Evolutionary conservation across 192 early-diverging fungal species (phyloP), one percentile per base, ranked within the genome.

Genomic region (Haplosporangium gracile): DNA sequence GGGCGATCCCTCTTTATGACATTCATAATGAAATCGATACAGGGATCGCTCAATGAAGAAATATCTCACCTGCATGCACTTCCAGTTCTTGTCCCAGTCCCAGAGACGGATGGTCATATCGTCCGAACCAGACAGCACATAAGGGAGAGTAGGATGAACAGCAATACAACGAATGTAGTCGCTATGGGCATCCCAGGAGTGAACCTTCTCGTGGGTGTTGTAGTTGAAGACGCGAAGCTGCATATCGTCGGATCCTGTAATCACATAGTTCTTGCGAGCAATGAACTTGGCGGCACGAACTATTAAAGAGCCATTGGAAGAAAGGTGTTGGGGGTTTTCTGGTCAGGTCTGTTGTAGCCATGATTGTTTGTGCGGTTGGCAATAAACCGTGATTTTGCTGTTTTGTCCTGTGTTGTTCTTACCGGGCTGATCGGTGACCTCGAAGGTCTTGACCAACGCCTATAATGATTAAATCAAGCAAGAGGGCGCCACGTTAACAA

Each of bases 1-100:
- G n/a, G 26, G 29, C 13, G 11, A 65, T 9, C 1, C 6, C 10
- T 26, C 55, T 29, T 29, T 65, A 13, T 65, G 60, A 26, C 1
- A 32, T 11, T 13, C 26, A 32, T 9, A 26, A 26, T 29, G 24
- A 29, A 2, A 26, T 65, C 11, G 29, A 65, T 8, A 32, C 29
- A 2, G 11, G 29, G 29, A 32, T 32, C 9, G 60, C n/a, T 29
- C 32, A 11, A 65, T 42, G 45, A 45, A 4, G 22, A 70, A 55
- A 13, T 15, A 24, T 15, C 78, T 15, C 76, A 97, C 96, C 91
- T 97, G 96, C 76, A 97, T 90, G 91, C 96, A 97, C 88, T 96
- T 98, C 99, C 99, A 99, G 88, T 95, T 95, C 90, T 98, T 98
- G 72, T 99, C 99, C 98, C 98, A 99, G 89, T 99, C 97, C 98